Conservation (phyloP, 805 yeast species). For the Wickerhamiella allomyrinae region DNA sequence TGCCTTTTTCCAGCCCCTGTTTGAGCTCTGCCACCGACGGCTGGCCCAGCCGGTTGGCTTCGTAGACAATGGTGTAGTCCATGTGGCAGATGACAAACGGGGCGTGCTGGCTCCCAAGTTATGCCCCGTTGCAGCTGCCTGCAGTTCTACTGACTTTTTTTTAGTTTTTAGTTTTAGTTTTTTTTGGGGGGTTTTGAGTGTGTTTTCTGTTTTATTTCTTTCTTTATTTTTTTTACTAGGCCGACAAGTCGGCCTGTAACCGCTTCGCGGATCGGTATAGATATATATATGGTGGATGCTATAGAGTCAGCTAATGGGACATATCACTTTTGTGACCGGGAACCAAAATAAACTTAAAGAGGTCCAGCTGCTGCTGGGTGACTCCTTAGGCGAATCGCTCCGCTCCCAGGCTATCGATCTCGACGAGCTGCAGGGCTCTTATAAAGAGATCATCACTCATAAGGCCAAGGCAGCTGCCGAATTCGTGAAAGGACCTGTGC, state of each 20-base stretch:
- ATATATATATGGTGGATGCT: too few species aligned
- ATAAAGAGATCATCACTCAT: conserved; percentile 64
- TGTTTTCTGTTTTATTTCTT: too few species aligned
- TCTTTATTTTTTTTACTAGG: too few species aligned
- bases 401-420: conserved; percentile 59
- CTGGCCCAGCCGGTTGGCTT: conserved; percentile 13
- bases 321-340: conserved; percentile 72
- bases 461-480: conserved; percentile 66
- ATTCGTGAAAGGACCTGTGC: conserved; percentile 57
- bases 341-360: conserved; percentile 78
- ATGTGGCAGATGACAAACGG: conserved; percentile 3
- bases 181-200: too few species aligned
- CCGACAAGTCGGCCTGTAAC: too few species aligned
- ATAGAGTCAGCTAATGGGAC: too few species aligned
- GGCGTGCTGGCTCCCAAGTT: neutral
- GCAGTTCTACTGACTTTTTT: too few species aligned
- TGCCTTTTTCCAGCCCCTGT: conserved; percentile 69
- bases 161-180: too few species aligned
- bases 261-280: too few species aligned
- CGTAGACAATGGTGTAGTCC: conserved; percentile 3
- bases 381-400: conserved; percentile 33
- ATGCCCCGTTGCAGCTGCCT: too few species aligned
- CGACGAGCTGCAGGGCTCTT: conserved; percentile 82
- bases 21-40: conserved; percentile 56
- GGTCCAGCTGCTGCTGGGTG: conserved; percentile 53